Base-by-base conservation (phyloP, 2,329 filamentous ascomycete species). In the Whalleya microplaca region DNA sequence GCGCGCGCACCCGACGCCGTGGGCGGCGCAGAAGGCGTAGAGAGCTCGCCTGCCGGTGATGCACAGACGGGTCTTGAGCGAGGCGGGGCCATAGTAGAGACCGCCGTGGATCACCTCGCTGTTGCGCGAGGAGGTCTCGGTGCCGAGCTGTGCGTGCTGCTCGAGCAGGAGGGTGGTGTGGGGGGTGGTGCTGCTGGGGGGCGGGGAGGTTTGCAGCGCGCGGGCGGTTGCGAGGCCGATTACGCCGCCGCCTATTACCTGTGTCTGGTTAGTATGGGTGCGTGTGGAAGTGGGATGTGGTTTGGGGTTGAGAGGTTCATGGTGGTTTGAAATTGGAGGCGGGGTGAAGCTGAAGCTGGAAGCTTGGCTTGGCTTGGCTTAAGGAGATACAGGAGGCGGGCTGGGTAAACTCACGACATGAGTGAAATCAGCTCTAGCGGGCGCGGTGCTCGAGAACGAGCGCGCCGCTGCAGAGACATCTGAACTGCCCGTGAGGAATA, bases 61-160 rank as follows among this genome's bases (percentile, higher is more conserved):
- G 76, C 95, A 99, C 12, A 99, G 84, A 16, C 77, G 76, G 1
- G 93, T 92, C 76, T 99, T 99, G 51, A 97, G 84, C 1, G 87
- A 88, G 41, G 77, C 74, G 5, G 80, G 71, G 16, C 90, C 91
- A 74, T 97, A 97, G 81, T 97, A 98, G 62, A 98, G 83, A 14
- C 95, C 95, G 1, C 91, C 95, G 73, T 99, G 95, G 66, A 99
- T 96, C 53, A 98, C 94, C 82, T 98, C 93, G 69, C 90, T 94
- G 78, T 96, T 97, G 64, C 93, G 87, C 63, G 89, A 91, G 61
- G 89, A 93, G 0, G 92, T 96, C 77, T 97, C 93, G 23, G 86
- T 94, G 48, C 93, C 93, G 21, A 90, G 81, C 48, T 83, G 80
- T 20, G 80, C 74, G 78, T 96, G 90, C 21, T 90, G 86, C 75